Percentiles rank a stretch among this genome's conserved stretches.
These are phyloP conservation scores for Aspergillus brunneoviolaceus DNA, from an alignment of 2,329 filamentous ascomycete species.

Conservation along the genomic window DNA sequence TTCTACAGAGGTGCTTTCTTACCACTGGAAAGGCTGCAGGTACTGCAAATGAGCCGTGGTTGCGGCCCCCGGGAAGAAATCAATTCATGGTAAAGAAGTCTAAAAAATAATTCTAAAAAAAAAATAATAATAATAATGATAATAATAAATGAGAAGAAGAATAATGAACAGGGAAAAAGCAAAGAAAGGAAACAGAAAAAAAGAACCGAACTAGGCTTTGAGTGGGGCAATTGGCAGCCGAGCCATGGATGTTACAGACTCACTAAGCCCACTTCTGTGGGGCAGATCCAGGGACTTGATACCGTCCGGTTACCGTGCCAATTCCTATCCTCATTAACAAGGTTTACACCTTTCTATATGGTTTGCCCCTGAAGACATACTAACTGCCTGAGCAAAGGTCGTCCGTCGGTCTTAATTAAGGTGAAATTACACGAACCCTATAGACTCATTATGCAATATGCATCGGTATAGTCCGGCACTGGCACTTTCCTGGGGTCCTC, in stretches of 20 bases:
- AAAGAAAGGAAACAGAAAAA: not conserved
- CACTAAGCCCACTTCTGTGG: slow-evolving; percentile 7
- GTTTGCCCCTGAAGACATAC: not conserved
- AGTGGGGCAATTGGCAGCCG: not conserved
- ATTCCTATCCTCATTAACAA: not conserved
- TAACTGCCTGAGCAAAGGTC: not conserved
- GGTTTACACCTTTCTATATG: not conserved
- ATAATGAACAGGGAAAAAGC: not conserved
- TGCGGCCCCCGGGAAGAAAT: not conserved
- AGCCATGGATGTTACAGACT: slow-evolving; percentile 3
- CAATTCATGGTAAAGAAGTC: not conserved
- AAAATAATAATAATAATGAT: too few species aligned
- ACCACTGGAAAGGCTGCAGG: not conserved
- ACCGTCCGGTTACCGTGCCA: not conserved
- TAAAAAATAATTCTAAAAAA: too few species aligned
- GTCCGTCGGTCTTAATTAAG: not conserved
- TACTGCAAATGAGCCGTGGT: not conserved
- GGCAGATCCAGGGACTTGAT: slow-evolving; percentile 13
- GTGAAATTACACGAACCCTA: not conserved
- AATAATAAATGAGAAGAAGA: not conserved
- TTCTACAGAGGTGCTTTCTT: not conserved
- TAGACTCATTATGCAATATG: not conserved
- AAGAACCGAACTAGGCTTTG: not conserved
- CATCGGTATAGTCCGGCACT: not conserved
- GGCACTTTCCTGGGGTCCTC: too few species aligned